These are phyloP conservation scores for Encephalitozoon cuniculi DNA, from an alignment of 371 early-diverging fungal genomes.

Conservation along the genomic window DNA sequence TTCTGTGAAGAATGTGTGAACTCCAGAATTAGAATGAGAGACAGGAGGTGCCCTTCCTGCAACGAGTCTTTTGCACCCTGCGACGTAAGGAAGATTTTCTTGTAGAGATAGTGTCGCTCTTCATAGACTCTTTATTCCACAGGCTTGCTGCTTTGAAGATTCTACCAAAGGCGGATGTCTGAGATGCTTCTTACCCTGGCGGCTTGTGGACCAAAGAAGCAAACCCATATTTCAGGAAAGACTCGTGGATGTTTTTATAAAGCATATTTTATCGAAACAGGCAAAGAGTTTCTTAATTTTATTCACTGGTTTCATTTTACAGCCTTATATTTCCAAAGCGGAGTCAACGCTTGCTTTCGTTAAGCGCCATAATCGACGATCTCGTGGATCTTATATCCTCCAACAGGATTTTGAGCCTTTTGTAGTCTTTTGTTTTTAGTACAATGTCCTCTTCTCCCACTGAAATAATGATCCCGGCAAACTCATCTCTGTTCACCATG, in stretches of 20 bases:
- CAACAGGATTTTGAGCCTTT: neutral
- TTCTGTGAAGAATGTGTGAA: conserved; percentile 75
- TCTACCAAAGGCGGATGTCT: neutral
- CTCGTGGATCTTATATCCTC: neutral
- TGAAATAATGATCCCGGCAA: neutral
- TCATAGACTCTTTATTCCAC: neutral
- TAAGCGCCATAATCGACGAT: neutral
- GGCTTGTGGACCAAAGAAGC: neutral
- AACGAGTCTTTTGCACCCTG: conserved; percentile 74
- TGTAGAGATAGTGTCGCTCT: conserved; percentile 23
- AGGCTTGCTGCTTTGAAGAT: neutral
- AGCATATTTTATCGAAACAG: no score
- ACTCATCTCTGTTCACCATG: neutral
- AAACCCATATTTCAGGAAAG: neutral
- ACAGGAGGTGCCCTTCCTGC: conserved; percentile 93
- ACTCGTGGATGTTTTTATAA: neutral
- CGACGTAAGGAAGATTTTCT: conserved; percentile 76
- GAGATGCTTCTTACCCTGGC: no score
- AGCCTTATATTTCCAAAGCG: neutral
- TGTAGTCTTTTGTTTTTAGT: conserved; percentile 15
- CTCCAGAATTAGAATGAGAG: conserved; percentile 72
- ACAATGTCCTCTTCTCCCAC: conserved; percentile 1
- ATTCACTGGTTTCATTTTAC: neutral
- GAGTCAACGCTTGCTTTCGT: neutral
- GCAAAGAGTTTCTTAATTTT: neutral